A percentile compares a stretch with the other conserved stretches of the same genome.
phyloP scores from a whole-genome alignment of 164 flowering plant genomes.

The Echeveria elegans region DNA sequence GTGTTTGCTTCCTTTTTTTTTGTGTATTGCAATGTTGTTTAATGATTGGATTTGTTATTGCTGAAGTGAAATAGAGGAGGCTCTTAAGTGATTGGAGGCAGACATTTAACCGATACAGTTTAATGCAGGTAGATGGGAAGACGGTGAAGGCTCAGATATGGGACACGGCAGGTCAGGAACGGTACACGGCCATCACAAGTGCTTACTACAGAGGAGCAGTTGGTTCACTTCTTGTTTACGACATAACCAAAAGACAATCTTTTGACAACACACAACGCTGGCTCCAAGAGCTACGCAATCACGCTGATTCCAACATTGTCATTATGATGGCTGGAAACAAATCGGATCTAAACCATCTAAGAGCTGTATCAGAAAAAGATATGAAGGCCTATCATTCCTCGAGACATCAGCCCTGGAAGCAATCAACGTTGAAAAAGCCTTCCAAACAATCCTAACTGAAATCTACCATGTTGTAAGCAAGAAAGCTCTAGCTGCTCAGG shows the following conservation, averaged over 20 bases:
- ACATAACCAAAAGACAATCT: constrained; percentile 55
- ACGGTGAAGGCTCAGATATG: constrained; percentile 63
- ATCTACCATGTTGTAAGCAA: constrained; percentile 56
- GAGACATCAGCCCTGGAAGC: constrained; percentile 66
- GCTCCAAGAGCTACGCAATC: constrained; percentile 57
- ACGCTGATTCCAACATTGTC: constrained; percentile 61
- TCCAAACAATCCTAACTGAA: constrained; percentile 48
- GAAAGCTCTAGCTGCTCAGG: constrained; percentile 62
- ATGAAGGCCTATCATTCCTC: too few relatives aligned
- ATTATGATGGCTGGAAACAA: constrained; percentile 62
- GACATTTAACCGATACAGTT: not conserved
- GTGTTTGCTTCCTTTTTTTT: too few relatives aligned
- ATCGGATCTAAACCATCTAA: too few relatives aligned
- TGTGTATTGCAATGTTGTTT: too few relatives aligned
- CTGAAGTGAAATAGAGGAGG: too few relatives aligned
- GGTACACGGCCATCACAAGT: constrained; percentile 58
- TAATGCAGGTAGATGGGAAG: constrained; percentile 49
- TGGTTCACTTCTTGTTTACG: constrained; percentile 54
- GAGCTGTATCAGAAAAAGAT: too few relatives aligned
- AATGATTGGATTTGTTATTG: too few relatives aligned
- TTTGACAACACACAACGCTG: constrained; percentile 55
- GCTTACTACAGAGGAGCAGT: constrained; percentile 65
- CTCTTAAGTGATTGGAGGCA: too few relatives aligned
- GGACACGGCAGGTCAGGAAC: constrained; percentile 61
- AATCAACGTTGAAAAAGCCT: too few relatives aligned